Base-by-base conservation (phyloP, 192 early-diverging fungal species). In the Borealophlyctis nickersoniae region DNA sequence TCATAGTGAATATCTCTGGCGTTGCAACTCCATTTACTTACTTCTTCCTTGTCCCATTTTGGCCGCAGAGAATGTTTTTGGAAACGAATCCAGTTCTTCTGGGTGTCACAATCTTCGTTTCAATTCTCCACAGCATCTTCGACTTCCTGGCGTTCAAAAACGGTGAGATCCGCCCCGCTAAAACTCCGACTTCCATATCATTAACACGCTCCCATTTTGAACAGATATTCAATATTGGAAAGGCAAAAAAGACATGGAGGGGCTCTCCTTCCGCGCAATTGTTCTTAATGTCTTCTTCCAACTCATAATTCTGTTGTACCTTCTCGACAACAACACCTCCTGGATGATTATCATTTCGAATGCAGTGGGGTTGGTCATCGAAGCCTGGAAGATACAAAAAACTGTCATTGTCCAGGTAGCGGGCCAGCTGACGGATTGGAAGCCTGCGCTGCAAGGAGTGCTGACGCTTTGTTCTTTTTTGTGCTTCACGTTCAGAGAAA, bases 91-190 rank as follows among this genome's bases (percentile, higher is more conserved):
- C 92, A 2, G 82, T 86, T 52, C 73, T 96, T 2, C 70, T 96
- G 52, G 81, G 72, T 1, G 62, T 90, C 3, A 96, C 93, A 3
- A 76, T 90, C n/a, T 48, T 75, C 30, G 92, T 94, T 27, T 89
- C 89, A 32, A 50, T 88, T 19, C 67, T 96, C 5, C 93, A 96
- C 73, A 86, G 84, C 52, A 58, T 90, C 1, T 96, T 96, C 81
- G 92, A 94, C 70, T 89, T 96, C 65, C 73, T 95, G 63, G 93
- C 93, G 0, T 95, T 95, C 73, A 95, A 94, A 79, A 95, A 93
- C 67, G 91, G 90, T 90, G 39, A 45, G 39, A 72, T 36, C 66
- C 69, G 14, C 16, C 50, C 59, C 35, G 45, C 26, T 53, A 63
- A 26, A 30, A 1, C 60, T 23, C 58, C 3, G 53, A n/a, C 16